Evolutionary conservation across 2,329 filamentous ascomycete genomes (phyloP).

Genomic region (Sclerotinia borealis): DNA sequence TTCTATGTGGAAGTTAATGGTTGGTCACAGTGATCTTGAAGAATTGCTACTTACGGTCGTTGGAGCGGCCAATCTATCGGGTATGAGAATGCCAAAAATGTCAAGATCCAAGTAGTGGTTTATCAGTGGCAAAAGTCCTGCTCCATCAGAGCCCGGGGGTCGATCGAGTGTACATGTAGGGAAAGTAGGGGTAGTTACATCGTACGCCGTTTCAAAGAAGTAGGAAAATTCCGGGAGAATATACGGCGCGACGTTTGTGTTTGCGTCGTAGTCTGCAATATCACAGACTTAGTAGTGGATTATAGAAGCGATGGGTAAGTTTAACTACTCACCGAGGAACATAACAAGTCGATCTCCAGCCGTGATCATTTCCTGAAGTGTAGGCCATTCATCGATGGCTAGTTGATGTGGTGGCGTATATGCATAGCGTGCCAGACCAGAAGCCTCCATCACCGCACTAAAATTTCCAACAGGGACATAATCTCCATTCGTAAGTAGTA

Average conservation of each 20-base stretch:
- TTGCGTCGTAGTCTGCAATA: slow-evolving; percentile 51
- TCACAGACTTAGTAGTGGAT: background rate
- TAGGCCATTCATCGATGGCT: slow-evolving; percentile 58
- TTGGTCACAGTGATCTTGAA: background rate
- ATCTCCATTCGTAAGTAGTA: slow-evolving; percentile 61
- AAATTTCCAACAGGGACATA: slow-evolving; percentile 49
- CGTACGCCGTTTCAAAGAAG: slow-evolving; percentile 69
- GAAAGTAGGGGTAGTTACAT: slow-evolving; percentile 45
- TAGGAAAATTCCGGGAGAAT: slow-evolving; percentile 59
- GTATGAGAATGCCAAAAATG: slow-evolving; percentile 43
- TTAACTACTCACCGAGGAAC: slow-evolving; percentile 53
- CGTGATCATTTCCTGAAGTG: slow-evolving; percentile 58
- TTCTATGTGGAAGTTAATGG: background rate
- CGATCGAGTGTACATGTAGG: slow-evolving; percentile 61
- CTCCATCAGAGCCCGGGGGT: slow-evolving; percentile 41
- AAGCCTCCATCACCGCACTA: slow-evolving; percentile 30
- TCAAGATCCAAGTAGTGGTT: slow-evolving; percentile 58
- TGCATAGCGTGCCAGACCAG: slow-evolving; percentile 25
- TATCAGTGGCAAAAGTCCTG: slow-evolving; percentile 48
- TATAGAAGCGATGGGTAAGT: no score
- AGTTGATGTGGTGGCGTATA: slow-evolving; percentile 31
- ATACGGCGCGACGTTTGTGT: slow-evolving; percentile 48
- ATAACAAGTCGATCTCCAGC: slow-evolving; percentile 58
- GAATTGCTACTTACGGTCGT: slow-evolving; percentile 17
- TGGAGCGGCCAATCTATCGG: slow-evolving; percentile 42